Evolutionary conservation across 495 filamentous ascomycete species (phyloP).

Genomic region (Talaromyces nanjingensis): DNA sequence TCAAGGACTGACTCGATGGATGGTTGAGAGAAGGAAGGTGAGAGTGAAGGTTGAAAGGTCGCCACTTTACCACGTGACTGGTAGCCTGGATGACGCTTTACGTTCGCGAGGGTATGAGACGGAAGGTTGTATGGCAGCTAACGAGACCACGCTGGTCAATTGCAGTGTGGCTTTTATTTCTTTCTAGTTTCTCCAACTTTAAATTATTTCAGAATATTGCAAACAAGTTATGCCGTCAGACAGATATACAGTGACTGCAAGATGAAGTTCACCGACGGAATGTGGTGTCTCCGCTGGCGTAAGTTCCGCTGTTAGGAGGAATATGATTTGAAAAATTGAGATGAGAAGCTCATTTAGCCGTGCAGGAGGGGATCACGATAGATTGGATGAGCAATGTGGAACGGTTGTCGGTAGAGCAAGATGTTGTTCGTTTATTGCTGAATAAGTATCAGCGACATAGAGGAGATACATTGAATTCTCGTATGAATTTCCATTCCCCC

Average conservation of each 20-base stretch:
- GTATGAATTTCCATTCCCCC: constrained; percentile 20
- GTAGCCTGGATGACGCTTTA: too few relatives aligned
- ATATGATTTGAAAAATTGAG: background rate
- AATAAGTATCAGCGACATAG: constrained; percentile 40
- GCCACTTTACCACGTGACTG: too few relatives aligned
- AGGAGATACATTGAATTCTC: constrained; percentile 52
- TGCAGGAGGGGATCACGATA: constrained; percentile 32
- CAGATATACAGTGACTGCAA: constrained; percentile 6
- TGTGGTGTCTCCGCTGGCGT: constrained; percentile 38
- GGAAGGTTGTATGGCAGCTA: too few relatives aligned
- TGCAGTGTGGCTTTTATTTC: background rate
- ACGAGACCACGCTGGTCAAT: background rate
- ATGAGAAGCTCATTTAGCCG: background rate
- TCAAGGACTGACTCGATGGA: too few relatives aligned
- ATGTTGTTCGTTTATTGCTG: constrained; percentile 30
- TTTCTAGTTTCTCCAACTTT: background rate
- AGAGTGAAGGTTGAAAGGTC: too few relatives aligned
- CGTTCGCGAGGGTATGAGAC: too few relatives aligned
- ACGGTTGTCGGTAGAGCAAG: constrained; percentile 25
- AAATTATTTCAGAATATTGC: background rate
- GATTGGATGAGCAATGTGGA: constrained; percentile 46
- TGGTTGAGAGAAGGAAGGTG: too few relatives aligned
- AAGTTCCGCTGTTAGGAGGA: constrained; percentile 4
- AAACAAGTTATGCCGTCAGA: background rate
- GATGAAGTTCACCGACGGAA: constrained; percentile 42